phyloP scores from a whole-genome alignment of 352 stramenopile genomes.

The Globisporangium splendens region DNA sequence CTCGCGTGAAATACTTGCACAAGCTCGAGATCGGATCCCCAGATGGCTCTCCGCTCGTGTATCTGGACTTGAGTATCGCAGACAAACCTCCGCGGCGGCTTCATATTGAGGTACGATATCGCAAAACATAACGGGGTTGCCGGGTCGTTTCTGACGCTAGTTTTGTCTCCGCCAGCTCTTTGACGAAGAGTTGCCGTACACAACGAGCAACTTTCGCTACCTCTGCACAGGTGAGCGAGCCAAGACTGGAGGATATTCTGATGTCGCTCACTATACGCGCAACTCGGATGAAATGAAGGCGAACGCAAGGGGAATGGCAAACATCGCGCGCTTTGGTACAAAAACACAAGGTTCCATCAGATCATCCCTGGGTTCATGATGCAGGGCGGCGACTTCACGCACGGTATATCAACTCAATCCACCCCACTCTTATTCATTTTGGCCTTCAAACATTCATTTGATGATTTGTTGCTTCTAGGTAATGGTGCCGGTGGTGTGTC shows the following conservation, averaged over 20 bases:
- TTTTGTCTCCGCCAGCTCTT: constrained; percentile 40
- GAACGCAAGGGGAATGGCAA: constrained; percentile 52
- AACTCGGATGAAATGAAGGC: constrained; percentile 14
- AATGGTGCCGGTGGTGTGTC: constrained; percentile 92
- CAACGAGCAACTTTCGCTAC: constrained; percentile 65
- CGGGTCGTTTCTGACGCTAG: not conserved
- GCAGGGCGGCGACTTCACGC: constrained; percentile 93
- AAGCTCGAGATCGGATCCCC: constrained; percentile 40
- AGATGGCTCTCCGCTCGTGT: constrained; percentile 50
- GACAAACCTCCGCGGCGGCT: constrained; percentile 48
- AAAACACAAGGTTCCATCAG: constrained; percentile 95
- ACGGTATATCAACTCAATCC: constrained; percentile 34
- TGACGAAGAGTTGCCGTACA: constrained; percentile 63
- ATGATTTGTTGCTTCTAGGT: constrained; percentile 24
- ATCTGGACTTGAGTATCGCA: constrained; percentile 54
- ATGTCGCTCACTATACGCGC: not conserved
- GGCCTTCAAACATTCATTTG: too few species aligned
- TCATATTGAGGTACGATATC: constrained; percentile 48
- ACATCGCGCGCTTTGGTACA: constrained; percentile 82
- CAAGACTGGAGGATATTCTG: not conserved
- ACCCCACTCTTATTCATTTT: too few species aligned
- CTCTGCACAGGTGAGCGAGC: constrained; percentile 50
- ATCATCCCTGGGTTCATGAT: constrained; percentile 99
- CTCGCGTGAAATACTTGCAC: constrained; percentile 36
- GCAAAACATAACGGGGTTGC: not conserved